A percentile compares a stretch with the other conserved stretches of the same genome.
Evolutionary conservation across 2,329 filamentous ascomycete species (phyloP).

Genomic region (Claviceps lovelessii): DNA sequence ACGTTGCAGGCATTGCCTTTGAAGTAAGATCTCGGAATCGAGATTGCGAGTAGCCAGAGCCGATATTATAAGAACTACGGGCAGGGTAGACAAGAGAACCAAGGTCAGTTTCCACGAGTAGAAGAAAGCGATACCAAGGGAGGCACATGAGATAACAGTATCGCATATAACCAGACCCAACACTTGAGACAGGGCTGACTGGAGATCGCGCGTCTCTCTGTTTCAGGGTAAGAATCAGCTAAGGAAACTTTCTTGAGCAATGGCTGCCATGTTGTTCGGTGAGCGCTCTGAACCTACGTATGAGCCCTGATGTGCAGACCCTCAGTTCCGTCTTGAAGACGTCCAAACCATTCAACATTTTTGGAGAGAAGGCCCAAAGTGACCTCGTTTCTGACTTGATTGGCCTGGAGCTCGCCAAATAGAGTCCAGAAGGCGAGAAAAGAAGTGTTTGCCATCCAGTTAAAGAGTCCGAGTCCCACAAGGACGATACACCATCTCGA

Average conservation of each 20-base stretch:
- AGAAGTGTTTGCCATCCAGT: constrained; percentile 51
- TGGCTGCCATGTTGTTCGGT: background rate
- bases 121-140: constrained; percentile 58
- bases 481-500: constrained; percentile 49
- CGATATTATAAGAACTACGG: constrained; percentile 49
- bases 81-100: constrained; percentile 59
- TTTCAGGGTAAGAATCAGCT: background rate
- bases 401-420: constrained; percentile 71
- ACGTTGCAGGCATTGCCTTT: constrained; percentile 51
- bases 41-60: constrained; percentile 45
- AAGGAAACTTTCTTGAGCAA: background rate
- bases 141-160: constrained; percentile 47
- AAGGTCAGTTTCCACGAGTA: constrained; percentile 76
- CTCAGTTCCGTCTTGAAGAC: constrained; percentile 52
- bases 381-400: constrained; percentile 45
- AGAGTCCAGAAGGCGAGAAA: constrained; percentile 59
- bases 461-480: constrained; percentile 44
- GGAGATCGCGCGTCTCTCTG: constrained; percentile 71
- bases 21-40: constrained; percentile 50
- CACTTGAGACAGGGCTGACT: constrained; percentile 65
- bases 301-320: constrained; percentile 60
- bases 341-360: constrained; percentile 73
- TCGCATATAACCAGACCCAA: constrained; percentile 57
- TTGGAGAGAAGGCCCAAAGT: constrained; percentile 58
- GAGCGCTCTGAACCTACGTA: constrained; percentile 37